Evolutionary conservation across 2,329 filamentous ascomycete genomes (phyloP), one percentile per base, ranked within the genome.

Genomic region (Alternaria longipes): DNA sequence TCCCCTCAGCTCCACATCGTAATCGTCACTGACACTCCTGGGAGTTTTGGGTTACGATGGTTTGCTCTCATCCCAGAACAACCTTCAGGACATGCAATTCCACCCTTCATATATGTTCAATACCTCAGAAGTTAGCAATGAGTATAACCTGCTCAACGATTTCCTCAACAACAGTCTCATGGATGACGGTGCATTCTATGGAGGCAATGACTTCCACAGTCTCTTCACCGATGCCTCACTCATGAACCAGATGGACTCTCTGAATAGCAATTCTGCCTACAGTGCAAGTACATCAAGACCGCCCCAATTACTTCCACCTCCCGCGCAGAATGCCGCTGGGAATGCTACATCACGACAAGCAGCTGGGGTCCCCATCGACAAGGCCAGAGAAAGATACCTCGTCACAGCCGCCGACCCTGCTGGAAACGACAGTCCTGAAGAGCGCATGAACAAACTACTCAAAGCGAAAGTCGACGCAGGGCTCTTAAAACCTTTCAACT

Each of bases 391-490:
- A 77, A 88, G 84, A 53, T 99, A 97, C 81, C 98, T 97, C 81
- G 90, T 98, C 80, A 96, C 97, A 67, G 95, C 95, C 14, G 95
- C 95, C 51, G 95, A 99, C 78, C 95, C 95, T 3, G 92, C 92
- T 6, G 94, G 94, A 54, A 66, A 93, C 69, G 88, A 90, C 70
- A 91, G 91, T 22, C 93, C 95, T 12, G 94, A 97, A 79, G 93
- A 97, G 78, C 91, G 95, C 62, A 97, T 99, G 92, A 91, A 94
- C 74, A 93, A 95, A 70, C 87, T 99, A 7, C 87, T 99, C 58
- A 92, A 91, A 77, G 95, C 95, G 65, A 99, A 99, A 80, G 96
- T 97, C 80, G 94, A 98, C 69, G 95, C 95, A 1, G 95, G 95
- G 2, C 85, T 99, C 73, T 84, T 99, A 60, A 95, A 94, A 75